Evolutionary conservation across 495 filamentous ascomycete genomes (phyloP), one percentile per base, ranked within the genome.

Genomic region (Hyaloscypha variabilis): DNA sequence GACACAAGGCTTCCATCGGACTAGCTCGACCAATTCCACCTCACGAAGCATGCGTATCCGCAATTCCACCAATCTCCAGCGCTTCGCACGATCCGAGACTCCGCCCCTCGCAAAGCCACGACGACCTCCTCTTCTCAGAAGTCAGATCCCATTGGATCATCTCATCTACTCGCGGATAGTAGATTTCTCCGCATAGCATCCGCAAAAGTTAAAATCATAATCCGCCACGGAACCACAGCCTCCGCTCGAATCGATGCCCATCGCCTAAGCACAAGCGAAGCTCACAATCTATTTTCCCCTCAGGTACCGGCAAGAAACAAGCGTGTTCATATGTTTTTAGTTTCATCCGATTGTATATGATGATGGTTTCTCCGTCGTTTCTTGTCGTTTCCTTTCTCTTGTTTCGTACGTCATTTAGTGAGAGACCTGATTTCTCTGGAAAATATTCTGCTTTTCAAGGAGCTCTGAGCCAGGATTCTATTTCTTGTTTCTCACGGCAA

Each of bases 181-280:
- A 31, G 21, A 42, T 60, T 59, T 54, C 63, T 56, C 63, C 63
- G 63, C 63, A 65, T 11, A 3, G 0, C 19, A 49, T 56, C 1
- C 31, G 19, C 39, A 24, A 24, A 34, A 51, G 56, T 49, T 53
- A 54, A 39, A 52, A 52, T 29, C 25, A 53, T 65, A 19, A 11
- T 30, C 31, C 30, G 17, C 34, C 34, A 26, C 63, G 63, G 63
- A 65, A 34, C 3, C 6, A 39, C 29, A 53, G 19, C 39, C n/a
- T 65, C 63, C 63, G 63, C n/a, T 34, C 25, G 1, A n/a, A 29
- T 52, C 4, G 13, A 25, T 46, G 39, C 10, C 10, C 55, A 19
- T 46, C 26, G 56, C 63, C 63, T 59, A 46, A 65, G 56, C 54
- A 14, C 42, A 58, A 24, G 53, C 62, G 63, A 65, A 50, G 52